Base-by-base conservation (phyloP, 2,329 filamentous ascomycete species). In the Fusarium guadeloupense region DNA sequence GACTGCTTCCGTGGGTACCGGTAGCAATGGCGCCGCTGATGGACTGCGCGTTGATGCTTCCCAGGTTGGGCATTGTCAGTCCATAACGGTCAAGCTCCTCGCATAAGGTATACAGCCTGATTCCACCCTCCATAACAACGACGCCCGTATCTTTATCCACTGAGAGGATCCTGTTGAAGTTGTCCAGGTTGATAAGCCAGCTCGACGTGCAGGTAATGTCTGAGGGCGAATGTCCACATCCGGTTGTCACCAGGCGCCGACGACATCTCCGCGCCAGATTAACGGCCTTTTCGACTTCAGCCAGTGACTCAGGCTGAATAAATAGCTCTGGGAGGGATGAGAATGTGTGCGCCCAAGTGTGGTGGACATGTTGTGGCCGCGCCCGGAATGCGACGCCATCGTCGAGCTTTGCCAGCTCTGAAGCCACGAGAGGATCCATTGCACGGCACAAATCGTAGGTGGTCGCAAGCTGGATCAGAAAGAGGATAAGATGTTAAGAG, bases 341-440 rank as follows among this genome's bases (percentile, higher is more conserved):
- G 79, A 96, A 97, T 43, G 95, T 98, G 72, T 89, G 89, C 33
- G 95, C 95, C 95, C 95, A 99, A 17, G 95, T 99, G 70, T 89
- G 89, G 79, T 98, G 95, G 42, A 88, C 78, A 75, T 98, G 88
- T 47, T 85, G 81, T 56, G 84, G 80, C 54, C 83, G 83, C 6
- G 91, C 91, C 74, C 89, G 90, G 79, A 98, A 97, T 37, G 92
- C 87, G 33, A 95, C 69, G 39, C 71, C 72, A 51, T 78, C 75
- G 50, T 69, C 66, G 42, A 50, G 63, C 55, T 67, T 66, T 30
- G 66, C 59, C 43, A 77, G 69, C 70, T 77, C 73, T 26, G 74
- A 70, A 17, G 62, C 67, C 53, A 73, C 72, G 19, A 71, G 62
- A 48, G 78, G 76, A 49, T 79, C 75, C 63, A 78, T 79, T 20